A percentile compares a stretch with the other conserved stretches of the same genome.
These are phyloP conservation scores for Clathrospora elynae DNA, from an alignment of 2,329 filamentous ascomycete species.

Conservation along the genomic window DNA sequence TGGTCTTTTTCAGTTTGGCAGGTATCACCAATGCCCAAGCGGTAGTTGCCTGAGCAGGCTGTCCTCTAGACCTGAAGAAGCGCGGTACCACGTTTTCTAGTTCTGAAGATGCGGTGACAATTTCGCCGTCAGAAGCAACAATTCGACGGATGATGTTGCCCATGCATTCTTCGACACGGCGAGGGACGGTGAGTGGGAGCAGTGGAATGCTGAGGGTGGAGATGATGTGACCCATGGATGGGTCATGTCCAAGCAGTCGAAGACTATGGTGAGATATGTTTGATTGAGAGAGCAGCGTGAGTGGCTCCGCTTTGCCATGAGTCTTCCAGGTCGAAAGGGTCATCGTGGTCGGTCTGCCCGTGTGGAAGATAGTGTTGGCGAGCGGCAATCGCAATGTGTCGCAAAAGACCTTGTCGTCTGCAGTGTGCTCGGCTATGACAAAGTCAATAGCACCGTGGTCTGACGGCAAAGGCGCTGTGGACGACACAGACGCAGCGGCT, in stretches of 20 bases:
- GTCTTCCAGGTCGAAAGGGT: constrained; percentile 31
- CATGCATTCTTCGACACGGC: constrained; percentile 67
- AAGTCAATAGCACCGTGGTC: constrained; percentile 38
- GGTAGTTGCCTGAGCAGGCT: constrained; percentile 57
- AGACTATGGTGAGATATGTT: constrained; percentile 26
- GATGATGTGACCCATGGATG: background rate
- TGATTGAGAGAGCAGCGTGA: constrained; percentile 13
- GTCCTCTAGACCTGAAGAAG: constrained; percentile 56
- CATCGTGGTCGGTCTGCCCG: constrained; percentile 55
- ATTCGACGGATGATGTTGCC: constrained; percentile 79
- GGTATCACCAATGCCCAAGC: constrained; percentile 77
- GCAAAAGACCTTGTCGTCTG: background rate
- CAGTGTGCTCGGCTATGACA: constrained; percentile 11
- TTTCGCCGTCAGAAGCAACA: constrained; percentile 51
- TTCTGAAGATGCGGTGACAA: constrained; percentile 70
- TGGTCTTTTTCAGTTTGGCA: background rate
- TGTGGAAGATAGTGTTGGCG: constrained; percentile 79
- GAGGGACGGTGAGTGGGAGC: constrained; percentile 66
- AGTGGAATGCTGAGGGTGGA: constrained; percentile 56
- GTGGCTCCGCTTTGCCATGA: background rate
- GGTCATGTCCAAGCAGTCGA: constrained; percentile 6
- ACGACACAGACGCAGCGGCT: constrained; percentile 15
- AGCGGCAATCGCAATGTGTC: constrained; percentile 64
- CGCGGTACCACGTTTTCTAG: constrained; percentile 68
- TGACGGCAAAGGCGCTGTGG: constrained; percentile 4